Conservation (phyloP, 768 basidiomycete species). For the Boletus edulis region DNA sequence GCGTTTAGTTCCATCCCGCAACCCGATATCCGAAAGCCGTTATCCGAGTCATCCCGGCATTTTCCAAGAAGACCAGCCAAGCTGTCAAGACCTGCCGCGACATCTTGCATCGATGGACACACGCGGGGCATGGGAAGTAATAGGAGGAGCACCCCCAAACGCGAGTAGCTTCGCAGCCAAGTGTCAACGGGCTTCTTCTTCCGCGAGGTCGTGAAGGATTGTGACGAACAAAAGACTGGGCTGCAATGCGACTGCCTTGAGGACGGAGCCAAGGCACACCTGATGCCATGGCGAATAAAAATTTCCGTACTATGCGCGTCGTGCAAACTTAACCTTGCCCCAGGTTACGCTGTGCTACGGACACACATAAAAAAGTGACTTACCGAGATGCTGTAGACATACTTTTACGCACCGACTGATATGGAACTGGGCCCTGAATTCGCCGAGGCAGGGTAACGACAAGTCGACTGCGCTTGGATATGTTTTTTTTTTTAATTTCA, state of each 20-base stretch:
- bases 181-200: slow-evolving; percentile 7
- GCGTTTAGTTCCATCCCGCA: slow-evolving; percentile 6
- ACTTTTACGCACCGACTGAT: slow-evolving; percentile 15
- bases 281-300: slow-evolving; percentile 23
- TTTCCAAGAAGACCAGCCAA: slow-evolving; percentile 7
- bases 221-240: slow-evolving; percentile 16
- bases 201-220: slow-evolving; percentile 17
- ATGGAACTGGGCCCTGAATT: slow-evolving; percentile 13
- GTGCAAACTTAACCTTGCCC: slow-evolving; percentile 34
- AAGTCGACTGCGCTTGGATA: background rate
- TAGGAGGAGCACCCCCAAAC: slow-evolving; percentile 13
- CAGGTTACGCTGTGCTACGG: slow-evolving; percentile 16
- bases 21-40: slow-evolving; percentile 4
- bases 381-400: slow-evolving; percentile 13
- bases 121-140: slow-evolving; percentile 1
- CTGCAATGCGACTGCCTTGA: slow-evolving; percentile 35
- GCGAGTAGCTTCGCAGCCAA: slow-evolving; percentile 8
- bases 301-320: slow-evolving; percentile 27
- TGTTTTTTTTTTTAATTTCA: background rate
- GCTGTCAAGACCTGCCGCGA: slow-evolving; percentile 4
- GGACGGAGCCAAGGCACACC: slow-evolving; percentile 31
- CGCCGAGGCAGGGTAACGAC: slow-evolving; percentile 3
- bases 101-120: background rate
- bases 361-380: slow-evolving; percentile 6
- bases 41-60: slow-evolving; percentile 11